Conservation (phyloP, 306 rosid genomes). For the barrel medic (Medicago truncatula) region MtrunA17r5.0-ANR NC_053042.1:29912001-29912500, state of each 20-base stretch:
- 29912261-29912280: neutral
- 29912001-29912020: too few relatives aligned
- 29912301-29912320: constrained; percentile 87
- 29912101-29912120: constrained; percentile 99
- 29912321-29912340: too few relatives aligned
- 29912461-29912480: constrained; percentile 86
- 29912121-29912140: constrained; percentile 99
- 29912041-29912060: too few relatives aligned
- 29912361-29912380: constrained; percentile 86
- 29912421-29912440: neutral
- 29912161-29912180: constrained; percentile 60
- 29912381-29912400: constrained; percentile 76
- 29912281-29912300: constrained; percentile 64
- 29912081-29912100: constrained; percentile 61
- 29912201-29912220: neutral
- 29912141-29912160: constrained; percentile 98
- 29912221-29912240: neutral
- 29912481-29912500: constrained; percentile 82
- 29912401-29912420: neutral
- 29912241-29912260: neutral
- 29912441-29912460: constrained; percentile 8
- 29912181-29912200: too few relatives aligned
- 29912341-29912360: constrained; percentile 83
- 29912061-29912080: too few relatives aligned
- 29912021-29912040: too few relatives aligned